Conservation (phyloP, 805 yeast genomes). For the Naumovozyma castellii region DNA sequence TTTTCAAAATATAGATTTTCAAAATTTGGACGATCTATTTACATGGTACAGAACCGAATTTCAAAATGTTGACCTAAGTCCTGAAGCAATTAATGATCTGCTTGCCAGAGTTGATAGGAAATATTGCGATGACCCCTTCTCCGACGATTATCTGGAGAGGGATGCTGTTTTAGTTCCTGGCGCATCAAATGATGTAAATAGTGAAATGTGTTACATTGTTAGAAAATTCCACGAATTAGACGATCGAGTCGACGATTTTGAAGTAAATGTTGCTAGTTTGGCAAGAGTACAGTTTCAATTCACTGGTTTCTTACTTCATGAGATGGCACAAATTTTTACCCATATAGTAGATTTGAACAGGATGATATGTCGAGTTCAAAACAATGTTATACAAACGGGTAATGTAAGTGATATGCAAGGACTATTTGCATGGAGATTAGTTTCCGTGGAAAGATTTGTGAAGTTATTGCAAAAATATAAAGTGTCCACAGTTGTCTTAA, state of each 20-base stretch:
- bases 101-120: slow-evolving; percentile 19
- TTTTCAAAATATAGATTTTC: slow-evolving; percentile 27
- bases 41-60: slow-evolving; percentile 13
- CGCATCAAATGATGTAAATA: slow-evolving; percentile 21
- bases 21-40: slow-evolving; percentile 23
- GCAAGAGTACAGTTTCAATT: slow-evolving; percentile 31
- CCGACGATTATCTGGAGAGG: slow-evolving; percentile 20
- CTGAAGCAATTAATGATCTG: slow-evolving; percentile 16
- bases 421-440: slow-evolving; percentile 21
- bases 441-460: slow-evolving; percentile 21
- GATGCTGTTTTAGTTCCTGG: slow-evolving; percentile 21
- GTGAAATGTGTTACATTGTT: slow-evolving; percentile 26
- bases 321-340: slow-evolving; percentile 27
- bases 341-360: slow-evolving; percentile 28
- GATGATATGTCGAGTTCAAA: slow-evolving; percentile 21
- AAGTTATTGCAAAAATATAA: slow-evolving; percentile 23
- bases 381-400: slow-evolving; percentile 14
- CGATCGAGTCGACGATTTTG: slow-evolving; percentile 29
- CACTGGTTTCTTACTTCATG: slow-evolving; percentile 28
- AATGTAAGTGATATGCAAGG: slow-evolving; percentile 20
- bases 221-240: slow-evolving; percentile 25
- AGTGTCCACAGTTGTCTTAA: slow-evolving; percentile 25
- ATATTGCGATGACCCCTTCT: slow-evolving; percentile 28
- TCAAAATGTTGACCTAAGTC: slow-evolving; percentile 5
- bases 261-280: slow-evolving; percentile 30